phyloP scores from a whole-genome alignment of 768 basidiomycete species.

The Tricholomella constricta region DNA sequence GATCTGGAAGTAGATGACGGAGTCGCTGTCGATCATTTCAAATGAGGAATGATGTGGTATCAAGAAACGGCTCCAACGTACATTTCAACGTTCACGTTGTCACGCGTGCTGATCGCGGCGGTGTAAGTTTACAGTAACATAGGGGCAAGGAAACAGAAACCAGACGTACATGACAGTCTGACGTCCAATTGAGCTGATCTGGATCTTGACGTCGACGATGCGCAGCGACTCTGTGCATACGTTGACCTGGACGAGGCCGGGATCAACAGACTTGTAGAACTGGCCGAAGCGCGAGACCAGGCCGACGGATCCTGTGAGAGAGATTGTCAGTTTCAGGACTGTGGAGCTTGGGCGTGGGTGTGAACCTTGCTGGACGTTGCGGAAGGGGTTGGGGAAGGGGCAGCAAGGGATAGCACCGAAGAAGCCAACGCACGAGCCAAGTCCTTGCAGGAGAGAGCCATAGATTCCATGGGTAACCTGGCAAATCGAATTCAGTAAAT shows the following conservation, averaged over 20 bases:
- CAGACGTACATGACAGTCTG: conserved; percentile 74
- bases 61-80: conserved; percentile 36
- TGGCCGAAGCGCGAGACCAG: conserved; percentile 92
- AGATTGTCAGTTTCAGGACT: conserved; percentile 21
- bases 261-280: conserved; percentile 96
- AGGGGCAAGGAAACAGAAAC: background rate
- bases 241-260: conserved; percentile 89
- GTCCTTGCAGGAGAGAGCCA: conserved; percentile 72
- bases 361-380: conserved; percentile 80
- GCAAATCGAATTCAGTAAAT: background rate
- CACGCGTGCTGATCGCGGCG: conserved; percentile 60
- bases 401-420: conserved; percentile 81
- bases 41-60: conserved; percentile 6
- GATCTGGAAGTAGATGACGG: conserved; percentile 93
- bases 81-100: conserved; percentile 96
- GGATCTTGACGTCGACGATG: conserved; percentile 93
- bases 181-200: conserved; percentile 84
- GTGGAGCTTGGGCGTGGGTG: conserved; percentile 1
- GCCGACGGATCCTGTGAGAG: conserved; percentile 73
- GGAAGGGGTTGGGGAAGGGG: conserved; percentile 84
- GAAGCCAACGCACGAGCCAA: conserved; percentile 70
- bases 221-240: conserved; percentile 90
- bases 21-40: conserved; percentile 63
- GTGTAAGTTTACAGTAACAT: background rate
- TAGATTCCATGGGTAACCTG: conserved; percentile 84